These are phyloP conservation scores for Boletus rubropictus DNA, from an alignment of 768 basidiomycete species.

Conservation along the genomic window DNA sequence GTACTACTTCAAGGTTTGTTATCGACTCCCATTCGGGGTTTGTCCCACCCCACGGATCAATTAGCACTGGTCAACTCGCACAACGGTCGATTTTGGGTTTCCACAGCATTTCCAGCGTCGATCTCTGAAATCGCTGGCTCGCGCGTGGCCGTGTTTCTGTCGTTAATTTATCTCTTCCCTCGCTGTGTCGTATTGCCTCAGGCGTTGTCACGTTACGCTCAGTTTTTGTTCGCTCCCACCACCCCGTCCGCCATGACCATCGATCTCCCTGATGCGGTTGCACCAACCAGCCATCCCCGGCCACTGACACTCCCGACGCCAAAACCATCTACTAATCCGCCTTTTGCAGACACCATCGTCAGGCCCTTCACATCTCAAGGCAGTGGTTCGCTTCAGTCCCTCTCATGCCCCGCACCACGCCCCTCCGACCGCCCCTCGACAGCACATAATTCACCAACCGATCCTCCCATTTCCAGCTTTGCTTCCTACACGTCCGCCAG, in stretches of 20 bases:
- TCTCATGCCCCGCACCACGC: neutral
- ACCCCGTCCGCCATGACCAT: neutral
- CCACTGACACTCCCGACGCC: neutral
- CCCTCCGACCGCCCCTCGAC: conserved; percentile 20
- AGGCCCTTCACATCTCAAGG: conserved; percentile 29
- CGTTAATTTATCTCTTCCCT: neutral
- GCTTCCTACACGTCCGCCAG: conserved; percentile 35
- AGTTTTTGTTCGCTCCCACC: neutral
- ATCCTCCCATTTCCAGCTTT: conserved; percentile 1
- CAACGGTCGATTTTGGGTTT: too few species aligned
- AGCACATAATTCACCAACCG: conserved; percentile 6
- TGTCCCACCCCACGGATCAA: too few species aligned
- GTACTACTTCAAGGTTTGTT: too few species aligned
- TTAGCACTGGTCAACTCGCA: too few species aligned
- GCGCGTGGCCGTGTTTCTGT: too few species aligned
- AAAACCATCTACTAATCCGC: conserved; percentile 13
- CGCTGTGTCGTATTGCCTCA: neutral
- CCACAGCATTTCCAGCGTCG: too few species aligned
- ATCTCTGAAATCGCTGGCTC: too few species aligned
- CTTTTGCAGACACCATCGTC: conserved; percentile 23
- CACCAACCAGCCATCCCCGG: neutral
- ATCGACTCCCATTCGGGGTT: too few species aligned
- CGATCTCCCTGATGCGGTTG: neutral
- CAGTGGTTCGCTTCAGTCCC: conserved; percentile 13
- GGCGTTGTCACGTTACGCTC: neutral